Evolutionary conservation across 2,329 filamentous ascomycete genomes (phyloP), one percentile per base, ranked within the genome.

Genomic region (Colletotrichum sp.): DNA sequence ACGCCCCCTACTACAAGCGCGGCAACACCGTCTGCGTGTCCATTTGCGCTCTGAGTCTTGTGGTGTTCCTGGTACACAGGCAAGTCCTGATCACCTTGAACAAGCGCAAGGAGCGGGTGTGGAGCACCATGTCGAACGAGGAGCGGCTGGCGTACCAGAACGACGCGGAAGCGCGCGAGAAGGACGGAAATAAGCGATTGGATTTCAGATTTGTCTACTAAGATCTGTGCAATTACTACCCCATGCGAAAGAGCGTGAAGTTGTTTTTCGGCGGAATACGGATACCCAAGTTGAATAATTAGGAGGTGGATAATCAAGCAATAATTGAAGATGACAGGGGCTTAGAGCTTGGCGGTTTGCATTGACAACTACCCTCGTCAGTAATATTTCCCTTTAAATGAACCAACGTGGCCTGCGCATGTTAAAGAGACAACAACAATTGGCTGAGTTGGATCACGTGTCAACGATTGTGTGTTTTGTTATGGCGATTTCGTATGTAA

Each of bases 21-120:
- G 91, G 91, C 10, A 93, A 93, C 82, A 89, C 85, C 28, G 88
- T 92, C 5, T 85, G 92, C 65, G 87, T 93, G 28, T 88, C 85
- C 2, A 85, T 93, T 65, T 83, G 88, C 5, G 85, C 85, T 1
- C 85, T 90, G 32, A 87, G 88, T 24, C 79, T 92, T 10, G 81
- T 87, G 0, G 79, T 88, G 1, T 92, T 92, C 63, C 30, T 92
- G 36, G 84, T 82, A 3, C 88, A 90, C 79, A 83, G 89, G 18
- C 81, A 87, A 74, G 86, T 85, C 69, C 86, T 86, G 49, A 78
- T 81, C 18, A 82, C 82, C 80, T 80, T 84, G 63, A 87, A 87
- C 72, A 80, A 80, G 24, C 79, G 80, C 36, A 85, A 85, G 74
- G 83, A 83, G 32, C 82, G 81, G 76, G 82, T 76, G 64, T 87